A percentile compares a stretch with the other conserved stretches of the same genome.
phyloP scores from a whole-genome alignment of 2,329 filamentous ascomycete genomes.

The Ophiostoma quercus region DNA sequence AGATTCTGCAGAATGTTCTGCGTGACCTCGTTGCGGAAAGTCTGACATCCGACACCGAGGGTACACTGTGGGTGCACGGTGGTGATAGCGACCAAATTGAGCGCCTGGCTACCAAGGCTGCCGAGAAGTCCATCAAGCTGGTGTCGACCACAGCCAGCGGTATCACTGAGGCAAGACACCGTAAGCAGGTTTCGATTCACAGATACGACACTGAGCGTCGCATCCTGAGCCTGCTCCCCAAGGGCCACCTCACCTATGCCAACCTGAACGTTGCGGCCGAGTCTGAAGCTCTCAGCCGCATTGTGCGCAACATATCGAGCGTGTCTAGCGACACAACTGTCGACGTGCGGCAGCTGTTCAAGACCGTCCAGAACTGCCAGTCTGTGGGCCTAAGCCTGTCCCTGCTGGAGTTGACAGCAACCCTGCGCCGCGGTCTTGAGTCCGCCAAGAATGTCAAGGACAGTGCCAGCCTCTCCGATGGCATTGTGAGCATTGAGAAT shows the following conservation, averaged over 20 bases:
- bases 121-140: slow-evolving; percentile 10
- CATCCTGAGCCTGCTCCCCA: slow-evolving; percentile 20
- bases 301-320: slow-evolving; percentile 12
- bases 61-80: slow-evolving; percentile 22
- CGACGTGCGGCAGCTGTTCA: slow-evolving; percentile 11
- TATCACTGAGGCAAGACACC: slow-evolving; percentile 4
- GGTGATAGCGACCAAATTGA: slow-evolving; percentile 15
- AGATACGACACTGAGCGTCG: slow-evolving; percentile 21
- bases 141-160: slow-evolving; percentile 16
- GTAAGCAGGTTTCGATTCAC: slow-evolving; percentile 16
- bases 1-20: slow-evolving; percentile 16
- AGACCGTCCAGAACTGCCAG: slow-evolving; percentile 1
- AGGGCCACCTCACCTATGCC: slow-evolving; percentile 17
- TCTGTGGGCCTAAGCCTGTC: slow-evolving; percentile 18
- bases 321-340: not conserved
- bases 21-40: slow-evolving; percentile 19
- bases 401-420: not conserved
- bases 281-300: slow-evolving; percentile 18
- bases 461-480: not conserved
- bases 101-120: slow-evolving; percentile 15
- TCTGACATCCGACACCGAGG: slow-evolving; percentile 15
- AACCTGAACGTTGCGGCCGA: slow-evolving; percentile 14
- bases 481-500: slow-evolving; percentile 17
- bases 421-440: not conserved
- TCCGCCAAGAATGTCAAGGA: not conserved